These are phyloP conservation scores for Epichloe hybrida DNA, from an alignment of 2,329 filamentous ascomycete species.

Conservation along the genomic window DNA sequence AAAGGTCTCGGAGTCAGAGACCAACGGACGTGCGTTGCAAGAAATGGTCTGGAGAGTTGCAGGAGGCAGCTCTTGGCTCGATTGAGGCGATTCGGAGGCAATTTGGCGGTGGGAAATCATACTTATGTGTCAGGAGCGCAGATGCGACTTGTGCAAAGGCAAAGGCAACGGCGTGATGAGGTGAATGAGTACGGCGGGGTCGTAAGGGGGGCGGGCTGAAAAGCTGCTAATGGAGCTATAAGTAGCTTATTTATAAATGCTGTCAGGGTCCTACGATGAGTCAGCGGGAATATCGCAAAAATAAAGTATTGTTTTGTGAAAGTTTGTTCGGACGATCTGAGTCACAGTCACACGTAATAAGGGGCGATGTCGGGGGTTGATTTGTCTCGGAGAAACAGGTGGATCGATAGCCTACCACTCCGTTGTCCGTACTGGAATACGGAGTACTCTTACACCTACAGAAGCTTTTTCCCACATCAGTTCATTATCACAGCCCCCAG, in stretches of 20 bases:
- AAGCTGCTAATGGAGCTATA: neutral
- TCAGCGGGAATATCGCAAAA: neutral
- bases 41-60: neutral
- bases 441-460: no score
- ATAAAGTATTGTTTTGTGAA: no score
- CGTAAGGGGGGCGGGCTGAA: neutral
- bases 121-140: neutral
- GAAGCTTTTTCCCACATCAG: no score
- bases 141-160: neutral
- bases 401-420: no score
- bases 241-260: neutral
- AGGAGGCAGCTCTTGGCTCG: neutral
- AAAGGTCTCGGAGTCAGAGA: neutral
- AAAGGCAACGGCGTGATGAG: neutral
- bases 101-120: neutral
- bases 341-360: no score
- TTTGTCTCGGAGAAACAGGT: no score
- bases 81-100: neutral
- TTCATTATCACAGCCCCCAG: no score
- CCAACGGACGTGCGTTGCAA: neutral
- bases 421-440: no score
- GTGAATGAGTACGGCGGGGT: neutral
- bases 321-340: no score
- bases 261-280: neutral
- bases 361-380: no score